Percentiles rank a stretch among this genome's conserved stretches.
phyloP scores from a whole-genome alignment of 495 filamentous ascomycete genomes.

The Aspergillus bertholletiae region DNA sequence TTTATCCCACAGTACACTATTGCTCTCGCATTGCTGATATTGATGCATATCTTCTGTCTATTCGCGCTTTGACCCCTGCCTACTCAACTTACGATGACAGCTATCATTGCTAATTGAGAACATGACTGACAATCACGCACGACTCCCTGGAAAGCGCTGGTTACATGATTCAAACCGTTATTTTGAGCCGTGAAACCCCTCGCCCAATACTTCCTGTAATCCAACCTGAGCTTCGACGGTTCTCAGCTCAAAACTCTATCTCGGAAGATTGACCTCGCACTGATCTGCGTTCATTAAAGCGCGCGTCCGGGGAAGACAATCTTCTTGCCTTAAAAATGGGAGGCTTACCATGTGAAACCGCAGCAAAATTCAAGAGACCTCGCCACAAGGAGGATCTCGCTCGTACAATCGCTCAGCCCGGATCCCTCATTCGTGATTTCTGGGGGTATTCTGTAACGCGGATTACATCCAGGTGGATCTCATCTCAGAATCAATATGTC shows the following conservation, averaged over 20 bases:
- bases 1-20: slow-evolving; percentile 15
- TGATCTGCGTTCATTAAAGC: not conserved
- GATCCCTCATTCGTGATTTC: not conserved
- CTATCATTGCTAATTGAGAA: not conserved
- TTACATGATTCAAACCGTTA: not conserved
- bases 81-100: not conserved
- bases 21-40: slow-evolving; percentile 7
- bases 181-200: too few species aligned
- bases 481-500: not conserved
- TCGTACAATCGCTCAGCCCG: not conserved
- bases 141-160: not conserved
- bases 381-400: not conserved
- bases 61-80: not conserved
- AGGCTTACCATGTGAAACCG: not conserved
- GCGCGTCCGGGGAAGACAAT: not conserved
- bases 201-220: not conserved
- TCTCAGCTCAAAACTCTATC: not conserved
- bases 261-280: not conserved
- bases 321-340: slow-evolving; percentile 3
- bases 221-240: not conserved
- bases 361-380: not conserved
- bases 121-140: not conserved
- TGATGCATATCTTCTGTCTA: not conserved
- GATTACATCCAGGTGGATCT: not conserved
- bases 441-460: not conserved